Conservation (phyloP, 495 filamentous ascomycete genomes). For the Aspergillus steynii region DNA sequence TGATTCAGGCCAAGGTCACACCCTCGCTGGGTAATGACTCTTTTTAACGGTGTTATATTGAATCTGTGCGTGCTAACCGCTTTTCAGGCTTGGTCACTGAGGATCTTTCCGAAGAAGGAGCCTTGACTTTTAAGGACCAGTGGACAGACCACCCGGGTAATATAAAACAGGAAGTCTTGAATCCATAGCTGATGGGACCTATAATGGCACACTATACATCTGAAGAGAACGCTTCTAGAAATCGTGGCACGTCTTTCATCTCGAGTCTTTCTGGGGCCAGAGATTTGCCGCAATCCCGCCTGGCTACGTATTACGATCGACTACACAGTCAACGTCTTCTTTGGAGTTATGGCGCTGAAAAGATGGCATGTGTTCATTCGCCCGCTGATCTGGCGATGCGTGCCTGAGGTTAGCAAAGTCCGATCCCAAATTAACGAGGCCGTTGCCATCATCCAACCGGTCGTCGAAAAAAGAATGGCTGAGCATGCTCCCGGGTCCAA, state of each 20-base stretch:
- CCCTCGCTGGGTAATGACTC: too few species aligned
- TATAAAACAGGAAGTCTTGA: too few species aligned
- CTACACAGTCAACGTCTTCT: conserved; percentile 41
- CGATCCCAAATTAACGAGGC: conserved; percentile 9
- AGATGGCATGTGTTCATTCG: conserved; percentile 36
- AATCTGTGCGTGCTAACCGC: too few species aligned
- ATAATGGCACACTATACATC: conserved; percentile 22
- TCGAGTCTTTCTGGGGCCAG: conserved; percentile 46
- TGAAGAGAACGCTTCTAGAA: conserved; percentile 36
- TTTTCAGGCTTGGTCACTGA: too few species aligned
- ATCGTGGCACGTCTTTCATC: conserved; percentile 49
- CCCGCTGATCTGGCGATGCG: conserved; percentile 28
- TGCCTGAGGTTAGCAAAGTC: conserved; percentile 10
- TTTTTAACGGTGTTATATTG: too few species aligned
- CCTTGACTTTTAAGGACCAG: too few species aligned
- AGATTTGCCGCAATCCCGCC: conserved; percentile 40
- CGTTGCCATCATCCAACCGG: conserved; percentile 11
- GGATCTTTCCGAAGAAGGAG: too few species aligned
- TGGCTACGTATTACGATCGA: conserved; percentile 40
- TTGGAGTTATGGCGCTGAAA: conserved; percentile 30
- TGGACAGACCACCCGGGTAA: too few species aligned
- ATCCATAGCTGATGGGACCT: conserved; percentile 2
- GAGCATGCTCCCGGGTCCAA: background rate
- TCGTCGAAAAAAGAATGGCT: conserved; percentile 15
- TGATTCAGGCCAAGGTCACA: too few species aligned